Base-by-base conservation (phyloP, 306 rosid species). In the Vicia faba region DNA sequence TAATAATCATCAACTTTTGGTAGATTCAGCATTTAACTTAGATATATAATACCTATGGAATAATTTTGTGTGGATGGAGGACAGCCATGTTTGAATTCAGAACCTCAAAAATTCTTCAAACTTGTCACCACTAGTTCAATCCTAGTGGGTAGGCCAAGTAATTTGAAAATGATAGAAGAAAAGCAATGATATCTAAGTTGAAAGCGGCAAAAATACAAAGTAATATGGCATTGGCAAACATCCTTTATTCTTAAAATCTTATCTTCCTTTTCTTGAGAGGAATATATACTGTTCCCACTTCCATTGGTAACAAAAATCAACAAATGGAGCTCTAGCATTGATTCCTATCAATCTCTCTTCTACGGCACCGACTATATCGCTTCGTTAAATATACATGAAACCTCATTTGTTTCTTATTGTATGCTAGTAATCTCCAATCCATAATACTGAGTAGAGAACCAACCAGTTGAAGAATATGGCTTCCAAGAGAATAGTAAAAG, bases 401-500 rank as follows among this genome's bases (percentile, higher is more conserved):
- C 58, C 61, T 56, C 9, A 64, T 61, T 44, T 59, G 46, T 70
- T 40, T 72, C 28, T 49, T 58, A 64, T 57, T 74, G 61, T 79
- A 36, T 62, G 69, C 51, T 60, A 39, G 54, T n/a, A 31, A 49
- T 68, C 60, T 64, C 58, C 43, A 51, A 14, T 41, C 60, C 33
- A 20, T 62, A 13, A 20, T 59, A 13, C 54, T 70, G 8, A 56
- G 39, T 39, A 70, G 13, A 56, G 31, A 46, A 70, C 64, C 49
- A 59, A 60, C 36, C 61, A 33, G 38, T 7, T 33, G 38, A 33
- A 7, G 18, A 84, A 93, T 55, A 55, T 93, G 99, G 99, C 96
- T 5, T 76, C 89, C 64, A 90, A 88, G 84, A 86, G 99, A 85
- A 86, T 93, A 66, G 44, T 83, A 82, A 93, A 93, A 79, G 99